Conservation (phyloP, 2,329 filamentous ascomycete genomes). For the Exophiala alcalophila region DNA sequence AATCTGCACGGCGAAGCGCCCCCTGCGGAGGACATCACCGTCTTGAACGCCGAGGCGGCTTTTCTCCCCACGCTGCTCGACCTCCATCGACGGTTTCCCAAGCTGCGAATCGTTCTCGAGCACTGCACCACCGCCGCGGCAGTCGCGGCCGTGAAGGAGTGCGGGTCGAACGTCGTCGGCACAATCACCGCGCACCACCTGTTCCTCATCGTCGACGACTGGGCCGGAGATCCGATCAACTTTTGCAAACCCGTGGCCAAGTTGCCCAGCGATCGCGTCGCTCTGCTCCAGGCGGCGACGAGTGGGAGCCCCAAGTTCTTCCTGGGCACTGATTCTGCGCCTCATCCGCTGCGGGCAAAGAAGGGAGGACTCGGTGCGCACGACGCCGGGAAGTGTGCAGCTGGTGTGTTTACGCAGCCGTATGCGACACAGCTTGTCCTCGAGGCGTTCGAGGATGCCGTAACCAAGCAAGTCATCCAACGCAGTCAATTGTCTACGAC, state of each 20-base stretch:
- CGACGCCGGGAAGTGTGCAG: constrained; percentile 45
- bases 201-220: constrained; percentile 74
- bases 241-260: constrained; percentile 77
- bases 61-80: constrained; percentile 78
- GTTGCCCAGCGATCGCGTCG: constrained; percentile 68
- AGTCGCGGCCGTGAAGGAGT: constrained; percentile 70
- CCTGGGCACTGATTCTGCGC: constrained; percentile 70
- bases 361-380: constrained; percentile 39
- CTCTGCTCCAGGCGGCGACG: constrained; percentile 62
- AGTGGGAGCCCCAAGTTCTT: constrained; percentile 61
- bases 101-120: constrained; percentile 60
- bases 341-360: constrained; percentile 59
- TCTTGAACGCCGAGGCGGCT: constrained; percentile 66
- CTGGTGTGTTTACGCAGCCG: constrained; percentile 62
- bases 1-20: constrained; percentile 94
- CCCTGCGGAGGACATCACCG: constrained; percentile 44
- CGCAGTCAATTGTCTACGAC: constrained; percentile 55
- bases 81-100: constrained; percentile 72
- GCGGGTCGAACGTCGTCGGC: constrained; percentile 71
- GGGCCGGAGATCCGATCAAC: constrained; percentile 68
- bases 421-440: constrained; percentile 58
- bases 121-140: constrained; percentile 86
- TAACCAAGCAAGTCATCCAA: constrained; percentile 52
- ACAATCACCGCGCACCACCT: constrained; percentile 88
- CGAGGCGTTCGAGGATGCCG: constrained; percentile 56